Conservation (phyloP, 2,329 filamentous ascomycete genomes). For the Colletotrichum salicis region DNA sequence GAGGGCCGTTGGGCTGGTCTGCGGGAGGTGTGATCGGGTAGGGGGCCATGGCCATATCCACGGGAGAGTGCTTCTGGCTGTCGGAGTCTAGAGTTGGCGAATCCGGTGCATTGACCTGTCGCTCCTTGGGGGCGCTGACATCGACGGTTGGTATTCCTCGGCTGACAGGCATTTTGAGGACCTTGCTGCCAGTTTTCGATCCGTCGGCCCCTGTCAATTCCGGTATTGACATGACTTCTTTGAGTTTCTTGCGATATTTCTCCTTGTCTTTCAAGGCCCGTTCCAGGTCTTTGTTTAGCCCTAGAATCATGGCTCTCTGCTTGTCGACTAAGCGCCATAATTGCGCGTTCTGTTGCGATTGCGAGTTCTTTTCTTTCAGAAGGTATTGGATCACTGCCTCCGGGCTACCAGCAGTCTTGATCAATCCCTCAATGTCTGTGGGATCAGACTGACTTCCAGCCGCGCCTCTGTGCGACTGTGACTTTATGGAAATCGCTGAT, state of each 20-base stretch:
- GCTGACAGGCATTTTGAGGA: conserved; percentile 35
- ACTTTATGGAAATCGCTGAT: conserved; percentile 75
- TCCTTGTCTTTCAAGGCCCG: conserved; percentile 93
- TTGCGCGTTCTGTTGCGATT: conserved; percentile 89
- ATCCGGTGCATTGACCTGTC: conserved; percentile 50
- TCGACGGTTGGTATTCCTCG: conserved; percentile 41
- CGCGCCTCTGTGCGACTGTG: conserved; percentile 66
- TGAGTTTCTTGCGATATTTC: conserved; percentile 88
- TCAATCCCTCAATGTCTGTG: conserved; percentile 82
- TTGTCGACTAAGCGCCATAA: conserved; percentile 97
- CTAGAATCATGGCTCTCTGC: conserved; percentile 91
- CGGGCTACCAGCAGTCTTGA: conserved; percentile 85
- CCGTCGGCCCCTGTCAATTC: conserved; percentile 45
- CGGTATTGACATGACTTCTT: conserved; percentile 70
- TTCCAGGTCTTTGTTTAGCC: conserved; percentile 94
- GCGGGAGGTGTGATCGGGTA: conserved; percentile 74
- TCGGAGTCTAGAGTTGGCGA: conserved; percentile 64
- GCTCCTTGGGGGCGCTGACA: conserved; percentile 45
- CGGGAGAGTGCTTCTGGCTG: conserved; percentile 65
- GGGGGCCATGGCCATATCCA: conserved; percentile 68
- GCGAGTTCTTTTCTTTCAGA: conserved; percentile 89
- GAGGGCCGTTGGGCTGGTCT: conserved; percentile 54
- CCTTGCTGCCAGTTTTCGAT: conserved; percentile 22
- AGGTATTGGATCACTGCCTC: conserved; percentile 91
- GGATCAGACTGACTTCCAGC: conserved; percentile 68